Evolutionary conservation across 768 basidiomycete genomes (phyloP), one percentile per base, ranked within the genome.

Genomic region (Phlegmacium glaucopus): DNA sequence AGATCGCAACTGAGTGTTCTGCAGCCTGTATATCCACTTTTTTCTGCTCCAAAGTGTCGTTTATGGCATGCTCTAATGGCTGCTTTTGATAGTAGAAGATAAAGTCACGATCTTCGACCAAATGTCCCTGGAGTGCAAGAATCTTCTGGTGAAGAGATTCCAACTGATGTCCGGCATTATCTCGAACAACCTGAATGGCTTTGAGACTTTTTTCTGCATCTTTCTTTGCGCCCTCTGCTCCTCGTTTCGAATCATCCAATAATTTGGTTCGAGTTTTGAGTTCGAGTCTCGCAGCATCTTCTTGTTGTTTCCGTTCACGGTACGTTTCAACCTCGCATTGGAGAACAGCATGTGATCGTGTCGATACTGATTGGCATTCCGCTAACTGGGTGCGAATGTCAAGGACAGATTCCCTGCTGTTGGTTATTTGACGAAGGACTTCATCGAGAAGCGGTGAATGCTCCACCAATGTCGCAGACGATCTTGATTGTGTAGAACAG

Each of bases 141-240:
- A 89, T 85, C 60, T 86, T 82, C 50, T 78, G 69, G 50, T 83
- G 79, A 45, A 88, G 70, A 49, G 74, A 69, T 26, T 78, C 76
- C 60, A 86, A 75, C 35, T 78, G 74, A 56, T 74, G 75, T 16
- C 64, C 71, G 0, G 85, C 78, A 45, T 74, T 82, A 58, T 89
- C 84, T 28, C 85, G 79, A 50, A 77, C 70, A 36, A 61, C 73
- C 61, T 83, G 82, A 12, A 80, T 82, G n/a, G 76, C 72, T 57
- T 83, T 87, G 49, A 94, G 75, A 55, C 84, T 84, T 72, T 90
- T 93, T 67, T 98, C 95, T 4, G 87, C 91, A 39, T 97, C 94
- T 38, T 83, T 78, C 61, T 83, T 87, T 43, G 74, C 66, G 42
- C 79, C 73, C 66, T 99, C 96, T 9, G 93, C 91, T 25, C 72